Conservation (phyloP, 75 land plant species). For the Pinus taeda region DNA sequence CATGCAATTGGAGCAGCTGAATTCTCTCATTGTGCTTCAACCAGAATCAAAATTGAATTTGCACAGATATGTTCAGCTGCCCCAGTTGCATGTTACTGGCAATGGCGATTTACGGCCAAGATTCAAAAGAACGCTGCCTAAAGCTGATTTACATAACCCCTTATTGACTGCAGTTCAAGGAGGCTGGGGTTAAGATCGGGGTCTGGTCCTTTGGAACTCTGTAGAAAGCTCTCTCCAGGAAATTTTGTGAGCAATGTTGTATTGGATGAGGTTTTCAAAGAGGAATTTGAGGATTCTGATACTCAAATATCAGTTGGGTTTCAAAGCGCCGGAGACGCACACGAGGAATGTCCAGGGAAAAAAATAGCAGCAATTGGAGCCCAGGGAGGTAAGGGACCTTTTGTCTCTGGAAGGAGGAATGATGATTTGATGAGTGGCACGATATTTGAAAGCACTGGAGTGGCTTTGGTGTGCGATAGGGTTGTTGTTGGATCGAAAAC, state of each 20-base stretch:
- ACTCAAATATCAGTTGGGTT: not conserved
- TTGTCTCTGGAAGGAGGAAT: not conserved
- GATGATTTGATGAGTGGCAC: not conserved
- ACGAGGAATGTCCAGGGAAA: not conserved
- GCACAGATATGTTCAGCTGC: not conserved
- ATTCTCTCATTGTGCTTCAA: not conserved
- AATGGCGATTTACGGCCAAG: too few species aligned
- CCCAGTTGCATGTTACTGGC: not conserved
- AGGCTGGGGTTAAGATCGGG: not conserved
- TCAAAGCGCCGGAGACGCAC: not conserved
- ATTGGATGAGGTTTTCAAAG: constrained; percentile 3
- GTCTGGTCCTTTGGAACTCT: not conserved
- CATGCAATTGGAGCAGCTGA: too few species aligned
- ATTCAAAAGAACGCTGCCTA: constrained; percentile 12
- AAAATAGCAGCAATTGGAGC: not conserved
- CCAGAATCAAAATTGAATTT: not conserved
- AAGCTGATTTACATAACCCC: constrained; percentile 2
- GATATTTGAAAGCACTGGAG: too few species aligned
- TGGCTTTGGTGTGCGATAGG: not conserved
- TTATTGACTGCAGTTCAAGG: not conserved
- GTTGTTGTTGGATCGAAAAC: not conserved
- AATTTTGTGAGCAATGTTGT: constrained; percentile 1
- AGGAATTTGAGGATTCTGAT: not conserved
- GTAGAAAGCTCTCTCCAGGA: not conserved
- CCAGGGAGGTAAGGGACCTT: not conserved